Evolutionary conservation across 306 rosid species (phyloP).

Genomic region (Mucuna pruriens): DNA sequence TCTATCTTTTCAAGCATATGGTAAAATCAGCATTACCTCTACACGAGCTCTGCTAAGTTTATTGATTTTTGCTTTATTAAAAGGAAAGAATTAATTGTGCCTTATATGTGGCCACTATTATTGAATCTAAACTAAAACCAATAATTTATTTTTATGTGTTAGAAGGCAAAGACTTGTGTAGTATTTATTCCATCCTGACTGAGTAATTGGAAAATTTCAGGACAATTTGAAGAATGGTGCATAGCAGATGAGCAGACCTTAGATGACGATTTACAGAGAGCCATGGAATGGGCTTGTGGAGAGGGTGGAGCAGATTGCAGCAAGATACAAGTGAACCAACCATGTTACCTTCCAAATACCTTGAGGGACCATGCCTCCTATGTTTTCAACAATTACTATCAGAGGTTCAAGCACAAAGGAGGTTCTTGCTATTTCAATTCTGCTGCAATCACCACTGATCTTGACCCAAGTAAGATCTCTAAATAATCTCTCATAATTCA

Average conservation of each 20-base stretch:
- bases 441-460: slow-evolving; percentile 74
- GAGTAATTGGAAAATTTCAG: slow-evolving; percentile 43
- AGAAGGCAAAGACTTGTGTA: neutral
- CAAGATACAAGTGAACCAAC: slow-evolving; percentile 53
- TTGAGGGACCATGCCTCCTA: slow-evolving; percentile 69
- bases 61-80: neutral
- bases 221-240: slow-evolving; percentile 76
- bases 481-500: slow-evolving; percentile 13
- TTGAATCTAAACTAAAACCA: neutral
- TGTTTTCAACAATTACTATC: slow-evolving; percentile 76
- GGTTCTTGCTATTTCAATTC: slow-evolving; percentile 76
- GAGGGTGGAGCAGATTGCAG: slow-evolving; percentile 71
- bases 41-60: neutral
- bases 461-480: slow-evolving; percentile 74
- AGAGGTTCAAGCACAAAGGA: slow-evolving; percentile 68
- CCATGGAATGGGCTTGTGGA: slow-evolving; percentile 80
- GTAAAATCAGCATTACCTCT: slow-evolving; percentile 33
- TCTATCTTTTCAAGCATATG: slow-evolving; percentile 35
- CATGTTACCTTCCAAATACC: slow-evolving; percentile 69
- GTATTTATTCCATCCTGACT: slow-evolving; percentile 17
- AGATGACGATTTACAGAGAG: slow-evolving; percentile 67
- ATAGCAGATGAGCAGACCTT: slow-evolving; percentile 81
- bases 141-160: neutral
- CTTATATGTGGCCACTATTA: neutral
- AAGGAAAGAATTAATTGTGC: neutral